Evolutionary conservation across 2,329 filamentous ascomycete genomes (phyloP).

Genomic region (Septoria petroselini): DNA sequence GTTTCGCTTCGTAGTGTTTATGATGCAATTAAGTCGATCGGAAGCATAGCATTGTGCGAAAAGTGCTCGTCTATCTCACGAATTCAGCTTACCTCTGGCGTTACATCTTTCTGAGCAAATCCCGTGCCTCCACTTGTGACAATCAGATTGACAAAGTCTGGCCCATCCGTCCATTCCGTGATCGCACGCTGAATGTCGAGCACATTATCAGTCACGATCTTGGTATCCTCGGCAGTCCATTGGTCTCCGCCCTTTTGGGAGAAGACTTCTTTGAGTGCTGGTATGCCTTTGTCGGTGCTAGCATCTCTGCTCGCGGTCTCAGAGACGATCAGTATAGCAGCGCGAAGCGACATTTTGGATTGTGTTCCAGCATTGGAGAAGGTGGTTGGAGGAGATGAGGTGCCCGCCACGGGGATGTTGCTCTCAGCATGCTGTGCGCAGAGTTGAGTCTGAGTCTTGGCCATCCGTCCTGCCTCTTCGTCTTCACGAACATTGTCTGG

Average conservation of each 20-base stretch:
- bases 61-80: background rate
- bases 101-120: conserved; percentile 79
- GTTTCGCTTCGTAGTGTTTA: background rate
- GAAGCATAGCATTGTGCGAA: background rate
- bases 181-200: conserved; percentile 72
- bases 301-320: conserved; percentile 82
- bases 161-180: conserved; percentile 67
- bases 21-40: background rate
- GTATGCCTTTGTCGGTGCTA: conserved; percentile 70
- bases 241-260: conserved; percentile 61
- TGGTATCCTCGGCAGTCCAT: conserved; percentile 67
- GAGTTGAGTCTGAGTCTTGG: too few relatives aligned
- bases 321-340: conserved; percentile 81
- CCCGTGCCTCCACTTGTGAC: conserved; percentile 91
- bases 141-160: conserved; percentile 64
- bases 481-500: too few relatives aligned
- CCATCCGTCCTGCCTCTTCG: too few relatives aligned
- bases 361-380: background rate
- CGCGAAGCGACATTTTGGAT: conserved; percentile 52
- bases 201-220: conserved; percentile 76
- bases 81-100: conserved; percentile 68
- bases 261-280: conserved; percentile 67
- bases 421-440: too few relatives aligned
- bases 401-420: too few relatives aligned
- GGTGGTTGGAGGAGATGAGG: too few relatives aligned